Evolutionary conservation across 2,329 filamentous ascomycete genomes (phyloP).

Genomic region (Colletotrichum salicis): DNA sequence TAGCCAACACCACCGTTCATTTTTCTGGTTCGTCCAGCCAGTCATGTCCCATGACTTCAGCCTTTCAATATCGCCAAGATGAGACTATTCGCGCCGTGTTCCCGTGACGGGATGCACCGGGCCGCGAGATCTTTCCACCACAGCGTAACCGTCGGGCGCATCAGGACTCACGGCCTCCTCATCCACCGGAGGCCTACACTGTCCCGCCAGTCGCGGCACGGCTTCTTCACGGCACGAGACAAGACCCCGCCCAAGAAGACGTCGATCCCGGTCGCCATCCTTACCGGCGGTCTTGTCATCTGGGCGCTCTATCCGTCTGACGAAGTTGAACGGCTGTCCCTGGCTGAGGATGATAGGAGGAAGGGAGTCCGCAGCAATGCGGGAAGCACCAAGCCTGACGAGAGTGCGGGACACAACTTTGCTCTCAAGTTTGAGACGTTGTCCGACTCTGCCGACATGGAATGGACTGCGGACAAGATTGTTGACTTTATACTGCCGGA

Average conservation of each 20-base stretch:
- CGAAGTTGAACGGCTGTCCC: slow-evolving; percentile 52
- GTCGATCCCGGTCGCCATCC: slow-evolving; percentile 46
- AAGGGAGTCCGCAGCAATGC: slow-evolving; percentile 30
- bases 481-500: slow-evolving; percentile 80
- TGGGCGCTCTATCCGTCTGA: slow-evolving; percentile 58
- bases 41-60: slow-evolving; percentile 28
- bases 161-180: slow-evolving; percentile 29
- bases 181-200: slow-evolving; percentile 17
- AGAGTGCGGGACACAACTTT: slow-evolving; percentile 61
- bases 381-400: slow-evolving; percentile 37
- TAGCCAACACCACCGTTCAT: background rate
- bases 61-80: slow-evolving; percentile 22
- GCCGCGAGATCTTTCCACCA: slow-evolving; percentile 24
- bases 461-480: slow-evolving; percentile 70
- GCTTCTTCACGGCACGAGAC: slow-evolving; percentile 35
- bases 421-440: slow-evolving; percentile 62
- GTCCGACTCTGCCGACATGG: slow-evolving; percentile 62
- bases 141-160: slow-evolving; percentile 27
- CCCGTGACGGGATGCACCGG: slow-evolving; percentile 11
- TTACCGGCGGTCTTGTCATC: slow-evolving; percentile 50
- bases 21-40: slow-evolving; percentile 14
- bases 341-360: slow-evolving; percentile 25
- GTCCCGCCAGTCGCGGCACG: slow-evolving; percentile 34
- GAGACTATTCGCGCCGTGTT: slow-evolving; percentile 23
- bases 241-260: slow-evolving; percentile 37